phyloP scores from a whole-genome alignment of 371 early-diverging fungal species.

The Parasitella parasitica region DNA sequence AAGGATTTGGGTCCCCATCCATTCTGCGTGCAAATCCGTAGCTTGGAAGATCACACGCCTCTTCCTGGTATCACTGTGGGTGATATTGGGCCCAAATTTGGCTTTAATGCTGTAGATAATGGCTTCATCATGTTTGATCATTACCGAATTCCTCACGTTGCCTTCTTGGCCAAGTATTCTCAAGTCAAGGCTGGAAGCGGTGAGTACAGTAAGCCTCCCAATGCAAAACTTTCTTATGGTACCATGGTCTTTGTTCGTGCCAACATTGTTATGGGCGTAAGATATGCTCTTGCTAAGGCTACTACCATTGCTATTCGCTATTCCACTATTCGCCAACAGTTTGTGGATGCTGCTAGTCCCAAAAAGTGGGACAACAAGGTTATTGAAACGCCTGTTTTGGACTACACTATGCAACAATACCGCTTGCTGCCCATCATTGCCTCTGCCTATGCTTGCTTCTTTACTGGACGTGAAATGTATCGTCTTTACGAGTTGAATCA shows the following conservation, averaged over 20 bases:
- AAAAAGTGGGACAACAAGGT: slow-evolving; percentile 36
- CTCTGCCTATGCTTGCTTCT: slow-evolving; percentile 70
- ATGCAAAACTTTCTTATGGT: slow-evolving; percentile 73
- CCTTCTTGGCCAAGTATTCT: slow-evolving; percentile 81
- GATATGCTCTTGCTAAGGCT: slow-evolving; percentile 57
- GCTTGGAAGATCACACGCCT: slow-evolving; percentile 70
- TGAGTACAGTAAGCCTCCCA: slow-evolving; percentile 64
- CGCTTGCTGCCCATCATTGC: slow-evolving; percentile 75
- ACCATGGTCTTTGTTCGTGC: slow-evolving; percentile 78
- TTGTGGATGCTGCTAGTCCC: slow-evolving; percentile 50
- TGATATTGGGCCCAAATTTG: slow-evolving; percentile 91
- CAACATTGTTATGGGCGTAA: slow-evolving; percentile 55
- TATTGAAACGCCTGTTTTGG: slow-evolving; percentile 71
- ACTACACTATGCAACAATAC: slow-evolving; percentile 77
- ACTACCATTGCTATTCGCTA: slow-evolving; percentile 50
- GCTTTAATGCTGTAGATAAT: slow-evolving; percentile 81
- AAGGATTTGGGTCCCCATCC: slow-evolving; percentile 83
- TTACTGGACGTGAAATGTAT: slow-evolving; percentile 66
- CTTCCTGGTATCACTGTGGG: slow-evolving; percentile 85
- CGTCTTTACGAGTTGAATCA: slow-evolving; percentile 61
- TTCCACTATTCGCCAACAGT: slow-evolving; percentile 53
- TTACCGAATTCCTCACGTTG: slow-evolving; percentile 75
- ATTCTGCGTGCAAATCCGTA: slow-evolving; percentile 88
- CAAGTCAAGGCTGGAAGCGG: slow-evolving; percentile 68
- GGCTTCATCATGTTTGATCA: slow-evolving; percentile 81